Evolutionary conservation across 331 rosid species (phyloP), one percentile per base, ranked within the genome.

Genomic region (Erythrophleum ivorense): DNA sequence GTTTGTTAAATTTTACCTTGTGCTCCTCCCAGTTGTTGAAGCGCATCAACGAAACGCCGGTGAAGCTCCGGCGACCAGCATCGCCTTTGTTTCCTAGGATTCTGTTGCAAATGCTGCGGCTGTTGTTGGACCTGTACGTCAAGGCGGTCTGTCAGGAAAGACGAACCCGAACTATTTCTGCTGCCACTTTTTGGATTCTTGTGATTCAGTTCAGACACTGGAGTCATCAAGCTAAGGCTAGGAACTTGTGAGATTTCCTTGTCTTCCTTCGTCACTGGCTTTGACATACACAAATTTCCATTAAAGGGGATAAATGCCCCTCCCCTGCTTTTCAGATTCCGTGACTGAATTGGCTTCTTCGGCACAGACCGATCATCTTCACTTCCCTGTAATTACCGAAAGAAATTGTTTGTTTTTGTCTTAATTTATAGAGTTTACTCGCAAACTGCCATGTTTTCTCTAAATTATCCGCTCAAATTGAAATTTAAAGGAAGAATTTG

Each of bases 11-110:
- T 60, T 74, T 70, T 78, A 92, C 98, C 97, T 78, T 94, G 92
- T 76, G 92, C 85, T 78, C 98, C 98, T 14, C 98, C 98, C n/a
- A 94, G 97, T 71, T 86, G 94, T 43, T 90, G 94, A 71, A 92
- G 90, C 0, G 97, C 95, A 58, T 91, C 94, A 52, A 91, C 79
- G 62, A 94, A 94, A 8, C 94, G 89, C 24, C 94, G 88, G 24
- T 94, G 97, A 73, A 94, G 97, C 86, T 92, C 97, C 1, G 91
- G 87, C 1, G 97, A 91, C 98, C 98, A 94, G 89, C 94, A 87
- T 6, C 98, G 88, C 78, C 97, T 84, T 64, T 90, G 98, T 70
- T 94, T 94, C 86, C 97, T 91, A 0, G 84, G 78, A 43, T 70
- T 68, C 79, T 87, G 97, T 12, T 70, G 75, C 57, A 70, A 21